Percentiles rank a stretch among this genome's conserved stretches.
Evolutionary conservation across 148 eudicot species (phyloP).

Genomic region (Arctostaphylos glauca): DNA sequence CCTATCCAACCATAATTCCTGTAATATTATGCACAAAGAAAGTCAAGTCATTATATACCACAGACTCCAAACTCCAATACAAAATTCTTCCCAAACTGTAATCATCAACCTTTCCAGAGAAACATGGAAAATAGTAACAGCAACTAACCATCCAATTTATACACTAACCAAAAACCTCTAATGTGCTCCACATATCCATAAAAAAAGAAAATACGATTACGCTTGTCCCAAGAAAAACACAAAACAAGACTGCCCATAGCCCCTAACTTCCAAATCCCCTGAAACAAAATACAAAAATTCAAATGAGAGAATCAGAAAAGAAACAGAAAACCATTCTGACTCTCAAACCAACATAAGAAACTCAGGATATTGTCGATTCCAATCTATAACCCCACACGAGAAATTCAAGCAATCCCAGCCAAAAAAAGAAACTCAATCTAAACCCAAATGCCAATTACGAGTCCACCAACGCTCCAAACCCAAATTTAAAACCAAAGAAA

Average conservation of each 20-base stretch:
- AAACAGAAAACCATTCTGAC: background rate
- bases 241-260: background rate
- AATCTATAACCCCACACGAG: background rate
- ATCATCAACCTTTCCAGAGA: background rate
- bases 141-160: background rate
- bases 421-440: background rate
- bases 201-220: background rate
- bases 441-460: background rate
- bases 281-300: background rate
- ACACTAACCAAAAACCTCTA: conserved; percentile 5
- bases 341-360: background rate
- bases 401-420: background rate
- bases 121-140: background rate
- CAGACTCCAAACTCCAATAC: conserved; percentile 8
- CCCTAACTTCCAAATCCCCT: background rate
- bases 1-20: conserved; percentile 93
- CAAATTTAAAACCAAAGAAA: background rate
- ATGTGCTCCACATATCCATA: background rate
- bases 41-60: conserved; percentile 19
- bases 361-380: background rate
- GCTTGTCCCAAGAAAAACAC: background rate
- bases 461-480: background rate
- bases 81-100: background rate
- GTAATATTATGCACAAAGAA: conserved; percentile 26
- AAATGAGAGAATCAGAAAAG: background rate